Evolutionary conservation across 495 filamentous ascomycete species (phyloP).

Genomic region (Penicillium odoratum): DNA sequence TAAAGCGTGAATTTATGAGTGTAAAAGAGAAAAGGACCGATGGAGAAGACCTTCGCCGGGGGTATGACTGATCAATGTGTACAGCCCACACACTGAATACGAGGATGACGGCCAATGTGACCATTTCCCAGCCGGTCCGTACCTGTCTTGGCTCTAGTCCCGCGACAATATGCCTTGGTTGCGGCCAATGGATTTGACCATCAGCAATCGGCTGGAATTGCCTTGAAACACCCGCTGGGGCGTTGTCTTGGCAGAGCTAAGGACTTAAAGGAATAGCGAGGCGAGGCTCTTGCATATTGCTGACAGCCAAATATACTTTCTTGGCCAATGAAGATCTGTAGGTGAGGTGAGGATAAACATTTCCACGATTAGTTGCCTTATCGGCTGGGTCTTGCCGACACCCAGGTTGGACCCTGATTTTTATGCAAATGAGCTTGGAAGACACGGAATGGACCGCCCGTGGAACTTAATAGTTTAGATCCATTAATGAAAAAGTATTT

Average conservation of each 20-base stretch:
- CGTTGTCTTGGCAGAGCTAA: constrained; percentile 1
- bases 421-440: background rate
- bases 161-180: background rate
- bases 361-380: background rate
- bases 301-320: background rate
- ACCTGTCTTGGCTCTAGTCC: constrained; percentile 3
- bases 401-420: background rate
- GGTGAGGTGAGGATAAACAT: background rate
- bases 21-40: background rate
- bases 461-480: background rate
- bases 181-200: constrained; percentile 10
- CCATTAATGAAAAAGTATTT: background rate
- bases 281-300: constrained; percentile 3
- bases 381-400: background rate
- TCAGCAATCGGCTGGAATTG: constrained; percentile 15
- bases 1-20: background rate
- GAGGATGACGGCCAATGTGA: constrained; percentile 15
- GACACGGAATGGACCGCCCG: background rate
- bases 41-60: no score
- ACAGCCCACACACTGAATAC: constrained; percentile 8
- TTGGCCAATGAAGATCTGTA: background rate
- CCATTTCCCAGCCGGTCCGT: background rate
- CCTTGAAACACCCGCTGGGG: constrained; percentile 7
- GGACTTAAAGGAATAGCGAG: constrained; percentile 4
- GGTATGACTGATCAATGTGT: background rate